Evolutionary conservation across 1,284 basidiomycete genomes (phyloP).

Genomic region (Cyathus pygmaeus): DNA sequence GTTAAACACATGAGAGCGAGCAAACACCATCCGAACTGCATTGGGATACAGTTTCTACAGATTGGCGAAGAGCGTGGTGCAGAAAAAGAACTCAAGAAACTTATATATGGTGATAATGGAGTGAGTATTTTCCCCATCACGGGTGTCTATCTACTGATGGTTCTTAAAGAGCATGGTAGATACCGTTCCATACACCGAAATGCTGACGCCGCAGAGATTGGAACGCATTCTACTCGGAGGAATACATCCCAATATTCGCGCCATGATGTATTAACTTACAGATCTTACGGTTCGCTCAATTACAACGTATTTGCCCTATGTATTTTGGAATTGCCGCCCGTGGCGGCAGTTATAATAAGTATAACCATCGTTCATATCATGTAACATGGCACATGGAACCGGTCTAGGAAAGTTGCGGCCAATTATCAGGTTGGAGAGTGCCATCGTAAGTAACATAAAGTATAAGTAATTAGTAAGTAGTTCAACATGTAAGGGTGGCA

Average conservation of each 20-base stretch:
- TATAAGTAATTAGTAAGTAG: too few species aligned
- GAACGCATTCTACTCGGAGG: slow-evolving; percentile 33
- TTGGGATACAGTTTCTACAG: slow-evolving; percentile 47
- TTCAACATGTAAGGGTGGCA: too few species aligned
- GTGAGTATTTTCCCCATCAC: slow-evolving; percentile 16
- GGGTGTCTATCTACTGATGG: not conserved
- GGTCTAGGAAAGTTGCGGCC: too few species aligned
- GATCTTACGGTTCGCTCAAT: too few species aligned
- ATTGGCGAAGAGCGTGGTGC: slow-evolving; percentile 38
- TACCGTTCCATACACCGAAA: slow-evolving; percentile 20
- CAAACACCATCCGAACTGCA: slow-evolving; percentile 37
- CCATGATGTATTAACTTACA: not conserved
- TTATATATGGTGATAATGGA: slow-evolving; percentile 23
- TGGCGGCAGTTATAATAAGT: too few species aligned
- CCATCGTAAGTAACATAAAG: too few species aligned
- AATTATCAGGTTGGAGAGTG: too few species aligned
- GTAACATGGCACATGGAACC: too few species aligned
- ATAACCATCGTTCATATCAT: too few species aligned
- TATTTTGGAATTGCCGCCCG: too few species aligned
- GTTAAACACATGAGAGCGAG: slow-evolving; percentile 21
- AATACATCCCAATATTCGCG: slow-evolving; percentile 31
- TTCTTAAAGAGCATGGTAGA: slow-evolving; percentile 34
- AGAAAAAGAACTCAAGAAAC: slow-evolving; percentile 24
- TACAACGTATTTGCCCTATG: too few species aligned
- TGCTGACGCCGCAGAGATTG: slow-evolving; percentile 23